phyloP scores from a whole-genome alignment of 176 grass and related monocot genomes.

The Panicum miliaceum region DNA sequence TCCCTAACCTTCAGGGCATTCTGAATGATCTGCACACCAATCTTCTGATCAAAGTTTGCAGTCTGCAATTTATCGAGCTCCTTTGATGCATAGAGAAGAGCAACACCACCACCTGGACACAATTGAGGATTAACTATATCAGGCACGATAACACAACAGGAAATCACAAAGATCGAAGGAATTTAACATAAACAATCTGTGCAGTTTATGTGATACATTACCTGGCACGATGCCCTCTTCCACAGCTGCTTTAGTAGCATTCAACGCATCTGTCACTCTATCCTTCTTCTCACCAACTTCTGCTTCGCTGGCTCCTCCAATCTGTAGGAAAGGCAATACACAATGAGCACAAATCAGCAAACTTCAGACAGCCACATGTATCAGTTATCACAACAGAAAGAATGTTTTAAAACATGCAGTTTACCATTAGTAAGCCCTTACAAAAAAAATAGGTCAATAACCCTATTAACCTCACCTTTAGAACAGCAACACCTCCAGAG shows the following conservation, averaged over 20 bases:
- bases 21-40: slow-evolving; percentile 99
- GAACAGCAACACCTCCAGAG: slow-evolving; percentile 95
- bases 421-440: neutral
- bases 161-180: neutral
- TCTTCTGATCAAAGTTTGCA: slow-evolving; percentile 96
- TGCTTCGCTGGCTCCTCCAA: slow-evolving; percentile 91
- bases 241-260: slow-evolving; percentile 97
- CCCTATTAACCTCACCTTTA: slow-evolving; percentile 61
- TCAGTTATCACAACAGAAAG: neutral
- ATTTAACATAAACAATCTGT: neutral
- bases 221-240: slow-evolving; percentile 98
- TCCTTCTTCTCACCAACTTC: slow-evolving; percentile 97
- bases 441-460: neutral
- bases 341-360: neutral
- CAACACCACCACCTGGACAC: slow-evolving; percentile 83
- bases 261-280: slow-evolving; percentile 92
- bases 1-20: slow-evolving; percentile 89
- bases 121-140: slow-evolving; percentile 11
- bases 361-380: neutral
- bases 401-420: neutral
- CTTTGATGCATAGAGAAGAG: slow-evolving; percentile 97
- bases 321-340: slow-evolving; percentile 49
- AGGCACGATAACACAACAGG: neutral
- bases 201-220: slow-evolving; percentile 5
- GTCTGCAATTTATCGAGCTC: slow-evolving; percentile 84